A percentile compares a stretch with the other conserved stretches of the same genome.
Evolutionary conservation across 306 rosid species (phyloP).

Genomic region (Cucurbita ficifolia): DNA sequence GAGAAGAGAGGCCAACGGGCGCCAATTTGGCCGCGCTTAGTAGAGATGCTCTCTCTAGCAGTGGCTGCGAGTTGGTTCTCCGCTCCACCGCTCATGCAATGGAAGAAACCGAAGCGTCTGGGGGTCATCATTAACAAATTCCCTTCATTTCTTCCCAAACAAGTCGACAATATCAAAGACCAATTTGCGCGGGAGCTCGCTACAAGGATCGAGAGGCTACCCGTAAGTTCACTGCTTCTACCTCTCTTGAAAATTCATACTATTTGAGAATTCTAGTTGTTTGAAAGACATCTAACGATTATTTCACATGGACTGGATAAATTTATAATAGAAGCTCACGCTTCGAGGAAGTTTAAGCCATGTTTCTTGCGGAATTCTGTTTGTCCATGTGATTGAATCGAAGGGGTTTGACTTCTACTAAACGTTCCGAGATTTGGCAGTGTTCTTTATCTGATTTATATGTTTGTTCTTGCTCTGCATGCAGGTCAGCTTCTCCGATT

Average conservation of each 20-base stretch:
- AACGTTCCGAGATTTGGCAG: not conserved
- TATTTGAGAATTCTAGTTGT: not conserved
- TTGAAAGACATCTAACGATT: not conserved
- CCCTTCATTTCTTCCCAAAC: conserved; percentile 74
- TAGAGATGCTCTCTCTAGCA: conserved; percentile 21
- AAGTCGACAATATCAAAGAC: conserved; percentile 54
- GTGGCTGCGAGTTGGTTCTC: conserved; percentile 3
- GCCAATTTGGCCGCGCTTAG: not conserved
- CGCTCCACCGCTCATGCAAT: not conserved
- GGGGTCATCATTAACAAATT: conserved; percentile 20
- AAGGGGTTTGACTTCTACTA: not conserved
- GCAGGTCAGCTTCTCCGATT: conserved; percentile 50
- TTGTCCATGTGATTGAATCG: not conserved
- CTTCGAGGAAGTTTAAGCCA: not conserved
- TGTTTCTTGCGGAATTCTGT: not conserved
- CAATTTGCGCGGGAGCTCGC: conserved; percentile 58
- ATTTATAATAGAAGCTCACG: not conserved
- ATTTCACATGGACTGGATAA: not conserved
- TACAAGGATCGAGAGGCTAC: conserved; percentile 48
- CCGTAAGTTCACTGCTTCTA: conserved; percentile 28
- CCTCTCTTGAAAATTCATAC: not conserved
- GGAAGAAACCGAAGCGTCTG: conserved; percentile 11
- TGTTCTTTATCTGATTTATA: not conserved
- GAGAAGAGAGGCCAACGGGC: not conserved
- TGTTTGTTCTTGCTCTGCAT: not conserved